Evolutionary conservation across 2,329 filamentous ascomycete genomes (phyloP), one percentile per base, ranked within the genome.

Genomic region (Amphichorda felina): DNA sequence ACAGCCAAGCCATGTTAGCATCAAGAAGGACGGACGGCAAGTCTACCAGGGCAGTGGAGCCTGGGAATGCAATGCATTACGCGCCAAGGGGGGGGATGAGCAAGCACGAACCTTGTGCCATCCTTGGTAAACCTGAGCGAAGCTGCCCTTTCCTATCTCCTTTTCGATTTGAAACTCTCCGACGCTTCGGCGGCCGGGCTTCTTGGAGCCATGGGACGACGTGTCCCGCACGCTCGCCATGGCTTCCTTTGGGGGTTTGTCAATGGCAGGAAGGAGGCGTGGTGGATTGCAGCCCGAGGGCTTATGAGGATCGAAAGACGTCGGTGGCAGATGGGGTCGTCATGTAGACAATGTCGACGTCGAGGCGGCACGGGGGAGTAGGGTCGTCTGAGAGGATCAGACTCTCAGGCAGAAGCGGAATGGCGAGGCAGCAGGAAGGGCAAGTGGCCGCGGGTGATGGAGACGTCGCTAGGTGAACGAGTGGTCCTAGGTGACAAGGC

Each of bases 141-240:
- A 98, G 65, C 91, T 96, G 43, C 91, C 91, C 63, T 91, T 91
- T 43, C 91, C 91, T 55, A 96, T 95, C 63, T 95, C 85, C 47
- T 82, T 79, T 48, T 87, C 75, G 50, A 89, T 79, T 49, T 74
- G 72, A 60, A 93, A 95, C 51, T 82, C 77, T 46, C 87, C 85
- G 49, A 91, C 56, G 41, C 45, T 50, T 32, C 51, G 51, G 30
- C 54, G 48, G 15, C 6, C 14, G 8, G 14, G 11, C n/a, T 10
- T n/a, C 14, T 19, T 16, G 36, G 59, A 55, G 47, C 51, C 50
- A 34, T 50, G 51, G 42, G 59, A 53, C 46, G 56, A 46, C 35
- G 50, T 45, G 40, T 61, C 56, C 40, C 54, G 55, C 43, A 52
- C 55, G 46, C 51, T 54, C 45, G 60, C 49, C 60, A 63, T 63